Conservation (phyloP, 805 yeast species). For the Candida coquimbonensis region DNA sequence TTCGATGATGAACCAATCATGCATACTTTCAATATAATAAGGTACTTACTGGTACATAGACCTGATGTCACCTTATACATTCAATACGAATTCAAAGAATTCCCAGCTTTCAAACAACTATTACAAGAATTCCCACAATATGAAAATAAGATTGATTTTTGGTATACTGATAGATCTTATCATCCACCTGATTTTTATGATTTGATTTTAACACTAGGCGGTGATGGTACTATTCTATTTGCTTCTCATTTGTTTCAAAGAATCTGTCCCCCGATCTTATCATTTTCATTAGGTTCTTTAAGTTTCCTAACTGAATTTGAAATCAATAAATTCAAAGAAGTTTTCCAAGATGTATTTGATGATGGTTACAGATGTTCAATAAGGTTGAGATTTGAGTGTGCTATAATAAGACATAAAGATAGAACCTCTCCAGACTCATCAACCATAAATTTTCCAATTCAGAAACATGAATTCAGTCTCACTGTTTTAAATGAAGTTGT, state of each 20-base stretch:
- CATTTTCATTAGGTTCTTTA: conserved; percentile 59
- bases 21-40: conserved; percentile 19
- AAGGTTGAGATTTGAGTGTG: conserved; percentile 45
- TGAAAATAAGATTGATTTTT: conserved; percentile 14
- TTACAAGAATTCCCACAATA: conserved; percentile 5
- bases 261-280: conserved; percentile 57
- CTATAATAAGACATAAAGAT: conserved; percentile 30
- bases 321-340: conserved; percentile 28
- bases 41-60: conserved; percentile 17
- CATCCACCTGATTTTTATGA: conserved; percentile 37
- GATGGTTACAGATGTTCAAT: conserved; percentile 41
- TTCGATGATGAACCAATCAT: conserved; percentile 26
- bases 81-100: conserved; percentile 15
- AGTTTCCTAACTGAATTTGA: conserved; percentile 58
- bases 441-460: conserved; percentile 7
- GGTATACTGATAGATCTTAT: conserved; percentile 21
- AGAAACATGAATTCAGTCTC: conserved; percentile 13
- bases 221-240: conserved; percentile 64
- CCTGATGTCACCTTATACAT: conserved; percentile 14
- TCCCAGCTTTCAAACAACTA: conserved; percentile 5
- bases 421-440: conserved; percentile 9
- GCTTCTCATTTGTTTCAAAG: conserved; percentile 55
- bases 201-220: conserved; percentile 58
- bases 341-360: conserved; percentile 30
- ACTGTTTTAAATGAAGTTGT: conserved; percentile 47